A percentile compares a stretch with the other conserved stretches of the same genome.
These are phyloP conservation scores for Penicillium sp. DNA, from an alignment of 2,329 filamentous ascomycete species.

Conservation along the genomic window DNA sequence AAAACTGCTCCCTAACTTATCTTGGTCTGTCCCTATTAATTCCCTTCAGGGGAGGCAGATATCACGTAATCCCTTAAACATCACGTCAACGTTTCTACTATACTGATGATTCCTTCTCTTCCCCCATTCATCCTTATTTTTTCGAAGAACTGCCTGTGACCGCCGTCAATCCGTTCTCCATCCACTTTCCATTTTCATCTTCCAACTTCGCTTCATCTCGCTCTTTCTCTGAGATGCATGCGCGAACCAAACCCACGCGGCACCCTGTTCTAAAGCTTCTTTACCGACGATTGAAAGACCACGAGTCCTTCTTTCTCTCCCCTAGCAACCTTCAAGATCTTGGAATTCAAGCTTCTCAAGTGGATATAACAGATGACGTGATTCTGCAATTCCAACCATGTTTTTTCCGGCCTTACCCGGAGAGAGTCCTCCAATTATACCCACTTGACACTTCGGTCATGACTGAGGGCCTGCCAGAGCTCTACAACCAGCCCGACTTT, in stretches of 20 bases:
- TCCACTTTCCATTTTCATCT: too few species aligned
- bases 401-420: constrained; percentile 4
- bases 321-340: constrained; percentile 1
- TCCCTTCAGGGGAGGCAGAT: too few species aligned
- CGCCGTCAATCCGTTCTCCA: too few species aligned
- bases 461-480: neutral
- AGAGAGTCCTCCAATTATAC: constrained; percentile 2
- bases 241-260: too few species aligned
- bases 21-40: too few species aligned
- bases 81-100: too few species aligned
- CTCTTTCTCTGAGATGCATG: constrained; percentile 1
- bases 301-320: constrained; percentile 1
- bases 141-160: too few species aligned
- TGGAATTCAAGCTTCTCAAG: constrained; percentile 4
- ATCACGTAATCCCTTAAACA: too few species aligned
- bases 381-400: constrained; percentile 3
- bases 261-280: too few species aligned
- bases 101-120: too few species aligned
- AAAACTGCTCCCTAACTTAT: too few species aligned
- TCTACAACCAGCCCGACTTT: constrained; percentile 2
- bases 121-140: too few species aligned
- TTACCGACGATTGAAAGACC: neutral
- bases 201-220: neutral
- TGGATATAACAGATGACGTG: neutral
- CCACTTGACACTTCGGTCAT: neutral